Conservation (phyloP, 805 yeast genomes). For the Metschnikowia continentalis region DNA sequence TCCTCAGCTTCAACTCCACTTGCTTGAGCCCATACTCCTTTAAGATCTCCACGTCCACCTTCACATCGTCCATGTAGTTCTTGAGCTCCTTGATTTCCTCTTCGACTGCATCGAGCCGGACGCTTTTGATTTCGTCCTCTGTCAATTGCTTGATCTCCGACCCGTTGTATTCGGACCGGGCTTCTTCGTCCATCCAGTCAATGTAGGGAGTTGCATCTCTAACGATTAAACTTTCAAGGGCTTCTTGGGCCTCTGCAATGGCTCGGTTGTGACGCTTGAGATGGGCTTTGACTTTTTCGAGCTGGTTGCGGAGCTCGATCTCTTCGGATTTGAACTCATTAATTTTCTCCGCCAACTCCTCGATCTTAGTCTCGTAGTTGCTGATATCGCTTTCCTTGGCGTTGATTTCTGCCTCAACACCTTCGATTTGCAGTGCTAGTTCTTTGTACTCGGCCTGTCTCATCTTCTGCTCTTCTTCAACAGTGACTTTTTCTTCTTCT, state of each 20-base stretch:
- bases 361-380: conserved; percentile 21
- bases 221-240: conserved; percentile 41
- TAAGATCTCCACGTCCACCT: conserved; percentile 68
- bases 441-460: conserved; percentile 20
- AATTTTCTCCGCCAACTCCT: conserved; percentile 42
- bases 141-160: conserved; percentile 40
- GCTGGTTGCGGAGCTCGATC: conserved; percentile 59
- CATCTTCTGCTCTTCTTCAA: conserved; percentile 20
- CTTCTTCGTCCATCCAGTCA: conserved; percentile 46
- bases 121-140: conserved; percentile 46
- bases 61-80: conserved; percentile 49
- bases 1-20: conserved; percentile 59
- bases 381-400: conserved; percentile 41
- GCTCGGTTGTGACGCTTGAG: conserved; percentile 37
- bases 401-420: conserved; percentile 32
- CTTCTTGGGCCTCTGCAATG: conserved; percentile 34
- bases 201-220: conserved; percentile 53
- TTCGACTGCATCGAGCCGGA: conserved; percentile 48
- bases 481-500: conserved; percentile 22
- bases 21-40: conserved; percentile 70
- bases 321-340: conserved; percentile 60
- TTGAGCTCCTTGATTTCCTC: conserved; percentile 53
- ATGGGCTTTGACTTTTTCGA: conserved; percentile 51
- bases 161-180: conserved; percentile 31
- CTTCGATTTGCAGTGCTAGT: conserved; percentile 26